Evolutionary conservation across 306 rosid genomes (phyloP).

Genomic region (Sicyos baderoa): DNA sequence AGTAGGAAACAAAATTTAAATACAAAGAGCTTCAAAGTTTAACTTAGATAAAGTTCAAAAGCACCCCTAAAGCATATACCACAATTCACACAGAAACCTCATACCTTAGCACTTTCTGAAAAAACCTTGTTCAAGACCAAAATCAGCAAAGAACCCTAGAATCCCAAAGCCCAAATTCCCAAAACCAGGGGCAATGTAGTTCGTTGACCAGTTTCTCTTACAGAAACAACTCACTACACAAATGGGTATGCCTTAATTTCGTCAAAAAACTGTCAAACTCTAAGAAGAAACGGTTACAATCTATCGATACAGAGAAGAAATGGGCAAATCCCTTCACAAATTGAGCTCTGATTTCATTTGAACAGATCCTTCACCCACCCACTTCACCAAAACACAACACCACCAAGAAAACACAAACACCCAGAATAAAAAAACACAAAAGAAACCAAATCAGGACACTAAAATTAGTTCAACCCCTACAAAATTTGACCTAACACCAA

Average conservation of each 20-base stretch:
- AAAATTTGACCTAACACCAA: conserved; percentile 20
- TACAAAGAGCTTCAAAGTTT: conserved; percentile 16
- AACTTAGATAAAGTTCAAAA: neutral
- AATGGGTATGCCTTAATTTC: neutral
- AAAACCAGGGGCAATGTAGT: conserved; percentile 44
- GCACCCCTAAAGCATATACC: conserved; percentile 15
- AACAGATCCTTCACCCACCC: conserved; percentile 39
- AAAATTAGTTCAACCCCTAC: conserved; percentile 66
- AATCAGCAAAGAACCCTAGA: conserved; percentile 15
- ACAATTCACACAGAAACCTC: conserved; percentile 24
- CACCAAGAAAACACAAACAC: conserved; percentile 11
- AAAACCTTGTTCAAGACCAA: conserved; percentile 13
- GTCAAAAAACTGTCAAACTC: conserved; percentile 10
- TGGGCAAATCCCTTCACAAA: conserved; percentile 21
- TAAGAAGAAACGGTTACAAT: conserved; percentile 19
- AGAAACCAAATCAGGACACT: conserved; percentile 18
- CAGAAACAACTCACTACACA: conserved; percentile 22
- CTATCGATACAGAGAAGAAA: conserved; percentile 19
- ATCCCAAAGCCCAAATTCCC: conserved; percentile 18
- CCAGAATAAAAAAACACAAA: conserved; percentile 20
- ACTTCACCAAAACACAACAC: conserved; percentile 37
- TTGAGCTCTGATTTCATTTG: conserved; percentile 24
- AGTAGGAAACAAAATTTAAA: neutral
- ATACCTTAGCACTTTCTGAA: neutral
- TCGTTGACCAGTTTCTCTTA: conserved; percentile 23